phyloP scores from a whole-genome alignment of 495 filamentous ascomycete species.

The Durotheca rogersii region DNA sequence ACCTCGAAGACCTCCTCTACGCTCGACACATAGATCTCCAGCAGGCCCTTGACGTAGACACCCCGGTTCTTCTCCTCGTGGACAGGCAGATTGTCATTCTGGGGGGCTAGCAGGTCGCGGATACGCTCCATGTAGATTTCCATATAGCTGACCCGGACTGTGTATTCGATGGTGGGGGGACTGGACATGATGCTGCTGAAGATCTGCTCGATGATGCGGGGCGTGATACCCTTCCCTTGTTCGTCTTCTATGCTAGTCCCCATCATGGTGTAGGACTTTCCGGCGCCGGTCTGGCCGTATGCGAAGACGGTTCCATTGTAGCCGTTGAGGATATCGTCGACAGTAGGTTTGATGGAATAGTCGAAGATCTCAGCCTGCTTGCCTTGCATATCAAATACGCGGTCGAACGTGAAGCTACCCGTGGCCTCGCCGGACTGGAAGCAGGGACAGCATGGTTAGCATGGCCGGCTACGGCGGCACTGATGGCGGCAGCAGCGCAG shows the following conservation, averaged over 20 bases:
- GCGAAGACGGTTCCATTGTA: slow-evolving; percentile 99
- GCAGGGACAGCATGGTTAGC: slow-evolving; percentile 7
- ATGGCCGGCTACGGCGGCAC: not conserved
- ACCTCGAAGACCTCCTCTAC: slow-evolving; percentile 96
- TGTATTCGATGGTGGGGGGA: slow-evolving; percentile 94
- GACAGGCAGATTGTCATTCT: slow-evolving; percentile 93
- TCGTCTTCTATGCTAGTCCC: slow-evolving; percentile 93
- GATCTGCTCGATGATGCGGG: slow-evolving; percentile 96
- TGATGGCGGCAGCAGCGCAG: too few relatives aligned
- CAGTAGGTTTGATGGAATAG: slow-evolving; percentile 92
- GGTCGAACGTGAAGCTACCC: slow-evolving; percentile 93
- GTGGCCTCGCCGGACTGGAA: slow-evolving; percentile 76
- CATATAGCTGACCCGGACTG: slow-evolving; percentile 97
- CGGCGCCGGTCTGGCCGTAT: slow-evolving; percentile 97
- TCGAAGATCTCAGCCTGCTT: slow-evolving; percentile 90
- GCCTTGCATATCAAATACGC: slow-evolving; percentile 91
- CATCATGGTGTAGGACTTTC: slow-evolving; percentile 99
- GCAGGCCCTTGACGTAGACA: slow-evolving; percentile 93
- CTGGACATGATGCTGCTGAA: slow-evolving; percentile 90
- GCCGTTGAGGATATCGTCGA: slow-evolving; percentile 96
- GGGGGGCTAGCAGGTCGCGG: slow-evolving; percentile 84
- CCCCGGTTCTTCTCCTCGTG: slow-evolving; percentile 96
- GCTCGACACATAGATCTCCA: slow-evolving; percentile 94
- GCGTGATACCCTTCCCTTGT: slow-evolving; percentile 86
- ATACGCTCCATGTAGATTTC: slow-evolving; percentile 99